Evolutionary conservation across 257 asterid genomes (phyloP), one percentile per base, ranked within the genome.

Genomic region (Nicotiana otophora): DNA sequence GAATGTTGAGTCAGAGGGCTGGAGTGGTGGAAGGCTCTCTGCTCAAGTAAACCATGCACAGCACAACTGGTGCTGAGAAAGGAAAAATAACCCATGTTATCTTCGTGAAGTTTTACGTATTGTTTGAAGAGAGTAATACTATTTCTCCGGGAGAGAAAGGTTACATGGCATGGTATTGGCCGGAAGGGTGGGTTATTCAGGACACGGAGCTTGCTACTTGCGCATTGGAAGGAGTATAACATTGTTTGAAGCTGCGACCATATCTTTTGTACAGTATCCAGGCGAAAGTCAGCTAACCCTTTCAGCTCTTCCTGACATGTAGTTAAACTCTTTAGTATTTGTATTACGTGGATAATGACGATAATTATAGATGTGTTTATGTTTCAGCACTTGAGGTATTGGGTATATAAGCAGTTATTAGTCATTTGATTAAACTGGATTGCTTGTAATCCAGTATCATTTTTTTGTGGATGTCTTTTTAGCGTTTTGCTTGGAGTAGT

Each of bases 291-390:
- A 74, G 86, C 81, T 10, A 82, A 70, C 82, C 83, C 90, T 89
- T 87, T 53, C 78, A 79, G 85, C 87, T 82, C 84, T 83, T 82
- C 87, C 68, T 81, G 83, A 83, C 84, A 81, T 90, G 95, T 90
- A 90, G 84, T 87, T 79, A 86, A 14, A 74, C 79, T 74, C 79
- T 48, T 23, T 17, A 72, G 78, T 48, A 23, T 14, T 72, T 46
- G 61, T 72, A 46, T 46, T 74, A 48, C 42, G 14, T 34, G 79
- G 79, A 48, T 48, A 36, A 74, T 23, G 62, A 48, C n/a, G 42
- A 74, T 74, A 36, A 36, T 36, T 36, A 36, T 36, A 14, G 62
- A 23, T 48, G 62, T 74, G 42, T 74, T 23, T 74, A 20, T 46
- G 23, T 74, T 26, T 36, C 62, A 48, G 39, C 14, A 74, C 20